Evolutionary conservation across 371 early-diverging fungal genomes (phyloP), one percentile per base, ranked within the genome.

Genomic region (Saksenaea oblongispora): DNA sequence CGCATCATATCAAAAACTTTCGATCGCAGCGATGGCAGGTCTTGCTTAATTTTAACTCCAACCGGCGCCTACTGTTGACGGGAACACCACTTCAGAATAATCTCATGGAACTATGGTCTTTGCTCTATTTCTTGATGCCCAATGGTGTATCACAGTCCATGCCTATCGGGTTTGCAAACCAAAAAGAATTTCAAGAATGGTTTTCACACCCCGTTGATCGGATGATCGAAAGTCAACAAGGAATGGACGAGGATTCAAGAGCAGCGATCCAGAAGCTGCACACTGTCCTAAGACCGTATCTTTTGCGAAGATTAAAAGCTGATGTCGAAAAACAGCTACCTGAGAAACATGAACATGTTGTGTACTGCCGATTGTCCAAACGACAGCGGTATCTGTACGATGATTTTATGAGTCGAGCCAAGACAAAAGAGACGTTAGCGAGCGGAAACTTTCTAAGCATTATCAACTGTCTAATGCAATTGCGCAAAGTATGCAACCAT

Each of bases 1-100:
- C 97, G 0, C 98, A 98, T 74, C 87, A 96, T 66, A 94, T 98
- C 76, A 98, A 98, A 75, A 98, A 98, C 76, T 90, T 91, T 67
- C 83, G 93, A 35, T 93, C 93, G 18, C 95, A 96, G 75, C 84
- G 95, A 15, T 98, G 98, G 97, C 95, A 95, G 64, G 91, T 90
- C 2, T 79, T 99, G 27, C 77, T 96, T 53, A 87, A 86, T 37
- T 93, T 98, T 64, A 92, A 92, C 54, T 84, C 95, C 0, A 74
- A 78, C 17, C 73, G 88, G 9, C 88, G 97, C 26, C 72, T 98
- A 56, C 74, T 98, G 36, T 74, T 98, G 37, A 97, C 97, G 2
- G 98, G 98, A 34, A 98, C 99, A 35, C 98, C 98, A 9, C 78
- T 98, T 47, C 98, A 98, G 64, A 98, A 98, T 72, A 95, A 93